These are phyloP conservation scores for Aspergillus bridgeri DNA, from an alignment of 495 filamentous ascomycete genomes.

Conservation along the genomic window DNA sequence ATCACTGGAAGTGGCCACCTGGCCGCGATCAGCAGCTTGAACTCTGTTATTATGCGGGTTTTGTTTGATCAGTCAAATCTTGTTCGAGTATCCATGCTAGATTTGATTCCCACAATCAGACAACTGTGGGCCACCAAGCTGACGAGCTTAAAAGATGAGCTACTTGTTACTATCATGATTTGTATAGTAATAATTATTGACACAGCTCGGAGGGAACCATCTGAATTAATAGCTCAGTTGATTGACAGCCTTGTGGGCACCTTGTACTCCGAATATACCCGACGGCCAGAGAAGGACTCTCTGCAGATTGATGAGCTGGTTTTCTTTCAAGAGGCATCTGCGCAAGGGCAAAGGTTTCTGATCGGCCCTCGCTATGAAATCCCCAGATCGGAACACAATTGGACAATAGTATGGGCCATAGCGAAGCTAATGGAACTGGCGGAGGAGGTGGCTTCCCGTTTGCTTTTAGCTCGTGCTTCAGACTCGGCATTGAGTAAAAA, in stretches of 20 bases:
- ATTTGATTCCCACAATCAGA: constrained; percentile 66
- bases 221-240: constrained; percentile 24
- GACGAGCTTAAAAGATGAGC: constrained; percentile 60
- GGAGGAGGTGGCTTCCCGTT: constrained; percentile 19
- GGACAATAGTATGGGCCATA: constrained; percentile 45
- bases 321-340: constrained; percentile 42
- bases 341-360: constrained; percentile 14
- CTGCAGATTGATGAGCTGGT: constrained; percentile 71
- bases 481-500: constrained; percentile 51
- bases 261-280: constrained; percentile 69
- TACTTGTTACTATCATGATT: constrained; percentile 68
- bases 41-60: constrained; percentile 60
- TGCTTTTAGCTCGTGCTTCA: constrained; percentile 11
- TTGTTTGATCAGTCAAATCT: constrained; percentile 65
- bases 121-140: constrained; percentile 71
- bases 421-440: constrained; percentile 31
- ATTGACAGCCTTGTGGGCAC: constrained; percentile 57
- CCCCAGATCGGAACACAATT: constrained; percentile 46
- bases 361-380: constrained; percentile 41
- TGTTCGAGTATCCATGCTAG: constrained; percentile 51
- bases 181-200: constrained; percentile 38
- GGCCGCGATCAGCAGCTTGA: constrained; percentile 70
- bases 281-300: constrained; percentile 65
- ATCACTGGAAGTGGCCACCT: constrained; percentile 62
- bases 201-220: constrained; percentile 22